Base-by-base conservation (phyloP, 2,329 filamentous ascomycete genomes). In the Calonectria naviculata region DNA sequence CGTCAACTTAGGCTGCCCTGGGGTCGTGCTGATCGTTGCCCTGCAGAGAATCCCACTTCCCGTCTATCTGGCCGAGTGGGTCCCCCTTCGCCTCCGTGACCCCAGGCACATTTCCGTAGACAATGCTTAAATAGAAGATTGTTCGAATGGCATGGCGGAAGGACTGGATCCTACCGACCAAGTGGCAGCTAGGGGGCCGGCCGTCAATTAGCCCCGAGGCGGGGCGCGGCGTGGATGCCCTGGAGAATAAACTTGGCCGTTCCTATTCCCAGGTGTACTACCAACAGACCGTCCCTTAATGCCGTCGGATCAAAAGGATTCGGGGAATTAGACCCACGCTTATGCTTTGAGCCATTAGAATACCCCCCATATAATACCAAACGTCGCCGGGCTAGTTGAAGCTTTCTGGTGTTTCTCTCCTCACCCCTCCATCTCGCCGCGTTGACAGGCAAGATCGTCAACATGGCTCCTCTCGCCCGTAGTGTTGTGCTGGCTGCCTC, bases 401-500 rank as follows among this genome's bases (percentile, higher is more conserved):
- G 26, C 4, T 17, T 38, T 61, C 21, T 9, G 24, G 34, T 31
- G 17, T 54, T 44, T 61, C 36, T 44, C 36, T 54, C 54, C n/a
- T 38, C 31, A 64, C 60, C 41, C 65, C 52, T 49, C 64, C 46
- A 38, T 60, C 60, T 19, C n/a, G 34, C 31, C 15, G 24, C n/a
- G 10, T 26, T 67, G 42, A 66, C 62, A 36, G 56, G 38, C 63
- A 70, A 67, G 42, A 42, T 60, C 44, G 56, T 36, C 49, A 49
- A 56, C 52, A 72, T 72, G 71, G 36, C 71, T 31, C 26, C 52
- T 71, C 65, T 72, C 58, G 56, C 68, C 65, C 71, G 64, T 38
- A 58, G 68, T 68, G 31, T 72, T 24, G 52, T 67, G 26, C 58
- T 67, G 28, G 70, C 69, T 52, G 67, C 65, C 19, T 71, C 70